Conservation (phyloP, 164 flowering plant genomes). For the Vitis riparia region DNA sequence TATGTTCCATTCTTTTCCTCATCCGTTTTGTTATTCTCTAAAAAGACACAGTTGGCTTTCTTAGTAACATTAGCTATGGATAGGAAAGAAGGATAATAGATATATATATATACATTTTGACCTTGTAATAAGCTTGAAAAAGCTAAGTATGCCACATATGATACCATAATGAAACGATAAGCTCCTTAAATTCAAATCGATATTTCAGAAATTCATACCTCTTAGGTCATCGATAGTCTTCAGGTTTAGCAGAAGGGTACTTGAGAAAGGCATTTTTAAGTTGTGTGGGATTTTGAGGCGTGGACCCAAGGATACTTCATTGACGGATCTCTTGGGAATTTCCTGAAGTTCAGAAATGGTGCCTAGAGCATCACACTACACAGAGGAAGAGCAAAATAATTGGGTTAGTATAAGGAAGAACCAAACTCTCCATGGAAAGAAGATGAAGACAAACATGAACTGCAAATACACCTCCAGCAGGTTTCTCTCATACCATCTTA, state of each 20-base stretch:
- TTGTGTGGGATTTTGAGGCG: constrained; percentile 52
- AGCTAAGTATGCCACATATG: neutral
- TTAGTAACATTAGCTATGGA: neutral
- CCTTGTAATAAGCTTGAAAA: neutral
- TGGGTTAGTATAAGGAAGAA: neutral
- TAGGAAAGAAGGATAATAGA: too few relatives aligned
- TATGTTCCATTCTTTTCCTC: neutral
- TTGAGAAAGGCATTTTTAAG: constrained; percentile 32
- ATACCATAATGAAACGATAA: neutral
- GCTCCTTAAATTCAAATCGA: too few relatives aligned
- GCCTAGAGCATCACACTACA: constrained; percentile 76
- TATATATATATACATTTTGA: neutral
- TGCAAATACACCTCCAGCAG: constrained; percentile 81
- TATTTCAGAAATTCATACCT: too few relatives aligned
- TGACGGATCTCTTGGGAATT: constrained; percentile 66
- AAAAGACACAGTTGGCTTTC: neutral
- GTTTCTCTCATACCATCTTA: constrained; percentile 74
- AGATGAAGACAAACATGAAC: constrained; percentile 85
- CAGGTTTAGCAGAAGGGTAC: constrained; percentile 49
- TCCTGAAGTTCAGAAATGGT: constrained; percentile 80
- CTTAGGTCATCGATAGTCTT: constrained; percentile 37
- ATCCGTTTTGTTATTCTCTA: neutral
- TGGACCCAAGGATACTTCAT: constrained; percentile 85
- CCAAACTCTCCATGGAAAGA: constrained; percentile 79
- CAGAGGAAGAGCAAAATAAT: neutral